Conservation (phyloP, 768 basidiomycete genomes). For the Peribolospora kevripleyi region DNA sequence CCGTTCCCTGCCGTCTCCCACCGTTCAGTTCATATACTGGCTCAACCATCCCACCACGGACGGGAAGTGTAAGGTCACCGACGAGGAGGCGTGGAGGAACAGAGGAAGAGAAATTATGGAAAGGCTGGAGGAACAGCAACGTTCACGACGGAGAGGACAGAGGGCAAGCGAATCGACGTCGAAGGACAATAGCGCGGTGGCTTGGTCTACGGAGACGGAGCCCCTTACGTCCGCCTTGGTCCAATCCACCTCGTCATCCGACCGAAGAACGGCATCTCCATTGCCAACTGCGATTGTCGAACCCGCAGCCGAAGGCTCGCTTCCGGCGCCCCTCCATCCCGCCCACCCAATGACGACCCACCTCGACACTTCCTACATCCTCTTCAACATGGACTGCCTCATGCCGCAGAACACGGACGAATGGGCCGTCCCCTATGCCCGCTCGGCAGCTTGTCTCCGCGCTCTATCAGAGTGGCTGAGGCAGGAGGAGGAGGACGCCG, state of each 20-base stretch:
- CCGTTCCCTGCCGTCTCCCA: conserved; percentile 35
- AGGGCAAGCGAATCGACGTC: no score
- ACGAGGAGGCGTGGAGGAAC: no score
- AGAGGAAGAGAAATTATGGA: no score
- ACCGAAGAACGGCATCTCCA: neutral
- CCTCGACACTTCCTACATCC: conserved; percentile 50
- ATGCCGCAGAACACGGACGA: conserved; percentile 51
- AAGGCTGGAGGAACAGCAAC: no score
- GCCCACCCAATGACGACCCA: conserved; percentile 4
- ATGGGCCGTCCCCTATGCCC: conserved; percentile 62
- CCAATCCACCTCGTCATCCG: neutral
- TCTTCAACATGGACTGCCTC: conserved; percentile 78
- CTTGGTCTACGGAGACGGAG: no score
- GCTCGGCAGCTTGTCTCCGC: conserved; percentile 39
- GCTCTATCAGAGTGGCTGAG: conserved; percentile 51
- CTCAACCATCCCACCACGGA: neutral
- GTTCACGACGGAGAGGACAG: no score
- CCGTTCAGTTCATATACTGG: conserved; percentile 28
- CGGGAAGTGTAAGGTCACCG: no score
- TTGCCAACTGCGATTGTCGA: no score
- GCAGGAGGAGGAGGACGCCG: conserved; percentile 36
- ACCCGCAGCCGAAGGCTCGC: neutral
- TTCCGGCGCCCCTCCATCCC: conserved; percentile 1
- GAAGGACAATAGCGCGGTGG: no score
- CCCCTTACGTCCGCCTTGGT: no score